Evolutionary conservation across 106 monocot species (phyloP), one percentile per base, ranked within the genome.

Genomic region (Acanthochlamys bracteata): DNA sequence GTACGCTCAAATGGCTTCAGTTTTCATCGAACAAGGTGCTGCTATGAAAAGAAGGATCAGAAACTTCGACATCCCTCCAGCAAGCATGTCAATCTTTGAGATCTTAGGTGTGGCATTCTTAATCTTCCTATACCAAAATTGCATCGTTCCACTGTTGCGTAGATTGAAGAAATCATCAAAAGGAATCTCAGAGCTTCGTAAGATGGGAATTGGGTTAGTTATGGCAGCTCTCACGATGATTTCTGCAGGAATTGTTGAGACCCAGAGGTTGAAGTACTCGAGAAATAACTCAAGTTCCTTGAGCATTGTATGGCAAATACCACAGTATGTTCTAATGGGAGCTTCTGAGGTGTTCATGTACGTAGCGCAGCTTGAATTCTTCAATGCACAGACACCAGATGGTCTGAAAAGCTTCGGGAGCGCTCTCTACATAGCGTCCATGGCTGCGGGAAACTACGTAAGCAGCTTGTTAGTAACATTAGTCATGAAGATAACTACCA

Each of bases 311-410:
- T 84, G 84, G 84, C 84, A 84, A 61, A 76, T 80, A 10, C 84
- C 84, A 39, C 80, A 84, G 60, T 84, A 84, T 62, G 25, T 70
- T 25, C 19, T 84, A 41, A 67, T 84, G 14, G 84, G 84, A 25
- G 80, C 69, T 16, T 84, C 84, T 2, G 84, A 84, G 55, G 84
- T 76, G 55, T 84, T 79, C 64, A 84, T 76, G 71, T 80, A 80
- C 39, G 80, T 84, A 12, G 69, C 60, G 33, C 78, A 75, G 70
- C 53, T 80, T 51, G 84, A 84, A 47, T 84, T 84, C 68, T 84
- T 84, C 80, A 84, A 84, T 42, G 11, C 64, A 11, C 69, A 84
- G 66, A 60, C 66, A 21, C 84, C 84, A 24, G 73, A 80, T 16
- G 76, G 76, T 21, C 52, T 84, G 42, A 84, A 79, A 59, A 79